phyloP scores from a whole-genome alignment of 106 monocot genomes.

The Cymbidium sinense region DNA sequence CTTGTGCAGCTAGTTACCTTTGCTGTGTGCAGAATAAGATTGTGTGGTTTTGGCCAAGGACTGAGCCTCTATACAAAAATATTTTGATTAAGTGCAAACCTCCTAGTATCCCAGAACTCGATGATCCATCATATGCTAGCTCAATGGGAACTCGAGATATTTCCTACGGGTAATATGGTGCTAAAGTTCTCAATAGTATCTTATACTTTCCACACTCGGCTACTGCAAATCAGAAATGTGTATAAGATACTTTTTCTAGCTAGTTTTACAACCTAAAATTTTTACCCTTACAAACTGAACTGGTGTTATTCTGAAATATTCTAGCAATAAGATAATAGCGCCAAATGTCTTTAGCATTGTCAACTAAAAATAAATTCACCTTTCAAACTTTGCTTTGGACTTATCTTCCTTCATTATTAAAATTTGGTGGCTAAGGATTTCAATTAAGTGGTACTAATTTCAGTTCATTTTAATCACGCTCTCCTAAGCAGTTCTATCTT shows the following conservation, averaged over 20 bases:
- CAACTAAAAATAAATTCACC: background rate
- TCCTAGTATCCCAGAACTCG: conserved; percentile 66
- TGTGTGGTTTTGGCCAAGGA: conserved; percentile 89
- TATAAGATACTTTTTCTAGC: background rate
- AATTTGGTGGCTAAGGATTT: background rate
- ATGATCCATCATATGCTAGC: conserved; percentile 62
- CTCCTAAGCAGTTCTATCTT: no score
- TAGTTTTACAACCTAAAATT: background rate
- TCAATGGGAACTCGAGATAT: conserved; percentile 61
- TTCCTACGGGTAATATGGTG: conserved; percentile 51
- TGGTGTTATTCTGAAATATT: background rate
- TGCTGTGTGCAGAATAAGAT: conserved; percentile 71
- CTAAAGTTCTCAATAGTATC: background rate
- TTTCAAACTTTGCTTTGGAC: background rate
- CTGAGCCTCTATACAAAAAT: conserved; percentile 52
- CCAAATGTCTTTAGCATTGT: background rate
- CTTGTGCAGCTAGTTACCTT: conserved; percentile 68
- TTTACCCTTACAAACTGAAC: background rate
- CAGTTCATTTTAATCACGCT: no score
- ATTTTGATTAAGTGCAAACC: conserved; percentile 46
- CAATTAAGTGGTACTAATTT: background rate
- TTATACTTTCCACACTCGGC: background rate
- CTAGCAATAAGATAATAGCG: background rate
- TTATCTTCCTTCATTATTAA: background rate
- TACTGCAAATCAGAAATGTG: background rate